Base-by-base conservation (phyloP, 31 red algal species). In the Porphyra umbilicalis region DNA sequence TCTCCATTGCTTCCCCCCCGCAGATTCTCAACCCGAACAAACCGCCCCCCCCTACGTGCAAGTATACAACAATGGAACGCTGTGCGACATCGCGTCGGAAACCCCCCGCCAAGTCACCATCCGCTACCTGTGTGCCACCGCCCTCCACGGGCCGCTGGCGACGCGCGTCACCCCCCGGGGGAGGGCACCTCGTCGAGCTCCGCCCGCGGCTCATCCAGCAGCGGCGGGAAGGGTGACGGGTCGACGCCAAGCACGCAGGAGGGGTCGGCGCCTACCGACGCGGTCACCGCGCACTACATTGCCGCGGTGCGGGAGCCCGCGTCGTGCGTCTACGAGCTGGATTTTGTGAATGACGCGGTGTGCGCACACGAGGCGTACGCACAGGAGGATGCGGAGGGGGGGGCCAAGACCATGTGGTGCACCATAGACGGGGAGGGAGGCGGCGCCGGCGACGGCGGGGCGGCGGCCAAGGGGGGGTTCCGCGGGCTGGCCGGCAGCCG, bases 291-390 rank as follows among this genome's bases (percentile, higher is more conserved):
- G 2, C 40, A 84, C 32, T 84, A 75, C 67, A 85, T 97, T 36
- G 85, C 84, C 32, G 82, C 88, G 8, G 83, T 93, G 13, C 82
- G 90, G 37, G 94, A 97, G 74, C 83, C 89, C 4, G 87, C 87
- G 36, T 83, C 87, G 2, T 97, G 94, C 75, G 90, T 93, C 33
- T 97, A 97, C 83, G 90, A 93, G 82, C 77, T 97, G 35, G 91
- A 91, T 34, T 97, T 97, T 76, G 85, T 91, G 68, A 93, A 89
- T 77, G 67, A 76, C 32, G 94, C 90, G 16, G 86, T 97, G n/a
- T 97, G 94, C 34, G 20, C 88, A n/a, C 88, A 94, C 79, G 30
- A 80, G 18, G 75, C 80, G 78, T 94, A 90, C 75, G 83, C 75
- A 33, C 76, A 90, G 36, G 90, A 88, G 74, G 57, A 71, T 29